phyloP scores from a whole-genome alignment of 192 early-diverging fungal genomes.

The Haplosporangium gracile region DNA sequence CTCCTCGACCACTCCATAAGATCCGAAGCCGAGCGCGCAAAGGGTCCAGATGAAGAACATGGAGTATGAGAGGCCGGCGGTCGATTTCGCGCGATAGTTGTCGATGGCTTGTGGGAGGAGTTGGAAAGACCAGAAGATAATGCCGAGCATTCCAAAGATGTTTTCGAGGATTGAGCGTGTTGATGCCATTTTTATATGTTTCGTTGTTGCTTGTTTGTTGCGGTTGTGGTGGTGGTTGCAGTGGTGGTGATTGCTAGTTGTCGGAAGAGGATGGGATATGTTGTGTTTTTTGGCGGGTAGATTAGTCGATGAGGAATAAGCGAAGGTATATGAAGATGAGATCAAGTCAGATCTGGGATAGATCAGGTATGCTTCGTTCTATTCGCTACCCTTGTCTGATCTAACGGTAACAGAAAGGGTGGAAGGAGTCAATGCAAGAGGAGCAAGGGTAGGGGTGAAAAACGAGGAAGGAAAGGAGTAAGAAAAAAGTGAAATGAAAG shows the following conservation, averaged over 20 bases:
- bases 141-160: constrained; percentile 58
- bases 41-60: constrained; percentile 62
- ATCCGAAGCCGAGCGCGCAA: constrained; percentile 51
- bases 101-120: constrained; percentile 63
- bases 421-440: background rate
- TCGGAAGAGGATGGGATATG: background rate
- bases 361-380: too few species aligned
- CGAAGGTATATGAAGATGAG: background rate
- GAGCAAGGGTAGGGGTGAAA: background rate
- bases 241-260: background rate
- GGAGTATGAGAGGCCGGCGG: constrained; percentile 53
- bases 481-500: background rate
- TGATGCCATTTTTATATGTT: constrained; percentile 45
- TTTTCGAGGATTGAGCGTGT: constrained; percentile 51
- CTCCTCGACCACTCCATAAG: constrained; percentile 57
- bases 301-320: too few species aligned
- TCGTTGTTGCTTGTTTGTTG: background rate
- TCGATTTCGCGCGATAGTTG: constrained; percentile 54
- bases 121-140: constrained; percentile 67
- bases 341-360: background rate
- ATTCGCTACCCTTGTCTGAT: too few species aligned
- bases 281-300: background rate
- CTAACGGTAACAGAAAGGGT: too few species aligned
- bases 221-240: background rate
- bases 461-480: background rate